Evolutionary conservation across 192 early-diverging fungal species (phyloP).

Genomic region (Coemansia sp.): DNA sequence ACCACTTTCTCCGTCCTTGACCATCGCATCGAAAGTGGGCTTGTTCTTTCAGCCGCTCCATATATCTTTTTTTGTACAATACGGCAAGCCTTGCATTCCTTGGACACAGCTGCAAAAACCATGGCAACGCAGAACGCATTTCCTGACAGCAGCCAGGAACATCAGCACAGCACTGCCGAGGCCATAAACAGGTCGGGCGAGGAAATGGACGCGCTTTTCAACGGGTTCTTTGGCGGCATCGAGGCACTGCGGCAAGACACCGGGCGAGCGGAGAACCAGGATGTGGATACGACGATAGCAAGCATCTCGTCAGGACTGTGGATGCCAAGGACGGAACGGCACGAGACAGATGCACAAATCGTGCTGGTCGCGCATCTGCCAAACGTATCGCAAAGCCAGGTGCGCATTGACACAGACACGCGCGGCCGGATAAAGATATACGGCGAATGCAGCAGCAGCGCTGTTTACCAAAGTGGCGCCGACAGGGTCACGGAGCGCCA

Average conservation of each 20-base stretch:
- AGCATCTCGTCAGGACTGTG: slow-evolving; percentile 43
- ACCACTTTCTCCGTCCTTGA: too few relatives aligned
- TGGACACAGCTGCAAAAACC: too few relatives aligned
- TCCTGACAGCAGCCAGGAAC: not conserved
- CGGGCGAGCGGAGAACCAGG: slow-evolving; percentile 6
- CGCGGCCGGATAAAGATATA: slow-evolving; percentile 46
- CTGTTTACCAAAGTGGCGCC: slow-evolving; percentile 27
- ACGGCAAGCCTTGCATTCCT: too few relatives aligned
- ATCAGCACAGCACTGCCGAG: not conserved
- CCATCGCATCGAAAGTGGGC: too few relatives aligned
- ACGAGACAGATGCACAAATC: slow-evolving; percentile 25
- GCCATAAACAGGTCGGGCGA: slow-evolving; percentile 32
- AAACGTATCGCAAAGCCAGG: slow-evolving; percentile 40
- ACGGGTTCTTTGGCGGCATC: slow-evolving; percentile 53
- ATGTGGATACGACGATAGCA: slow-evolving; percentile 40
- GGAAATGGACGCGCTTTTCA: slow-evolving; percentile 49
- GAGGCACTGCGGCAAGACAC: slow-evolving; percentile 37
- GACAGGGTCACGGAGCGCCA: slow-evolving; percentile 45
- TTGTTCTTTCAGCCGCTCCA: too few relatives aligned
- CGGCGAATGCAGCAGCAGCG: slow-evolving; percentile 44
- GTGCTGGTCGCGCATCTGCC: slow-evolving; percentile 30
- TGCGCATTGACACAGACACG: slow-evolving; percentile 40
- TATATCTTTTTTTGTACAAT: too few relatives aligned
- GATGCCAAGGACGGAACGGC: slow-evolving; percentile 38
- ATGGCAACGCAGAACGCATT: not conserved